Conservation (phyloP, 1,139 yeast genomes). For the Scheffersomyces titani region DNA sequence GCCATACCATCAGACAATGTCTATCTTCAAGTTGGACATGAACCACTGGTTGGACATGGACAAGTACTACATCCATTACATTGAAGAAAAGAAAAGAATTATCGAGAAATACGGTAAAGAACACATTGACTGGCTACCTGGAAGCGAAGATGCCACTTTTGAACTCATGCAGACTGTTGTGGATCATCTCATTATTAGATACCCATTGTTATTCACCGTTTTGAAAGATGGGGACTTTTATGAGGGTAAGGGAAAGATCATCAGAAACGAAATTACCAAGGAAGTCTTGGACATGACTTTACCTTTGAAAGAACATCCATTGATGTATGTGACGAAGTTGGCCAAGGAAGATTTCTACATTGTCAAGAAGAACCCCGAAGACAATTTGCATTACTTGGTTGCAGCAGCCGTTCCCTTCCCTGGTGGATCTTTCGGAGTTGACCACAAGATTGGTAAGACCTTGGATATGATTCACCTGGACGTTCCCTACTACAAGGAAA, state of each 20-base stretch:
- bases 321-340: slow-evolving; percentile 61
- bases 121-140: slow-evolving; percentile 69
- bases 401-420: slow-evolving; percentile 83
- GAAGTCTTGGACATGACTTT: slow-evolving; percentile 59
- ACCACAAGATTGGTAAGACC: slow-evolving; percentile 58
- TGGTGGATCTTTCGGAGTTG: slow-evolving; percentile 71
- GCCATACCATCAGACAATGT: slow-evolving; percentile 83
- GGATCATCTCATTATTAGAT: slow-evolving; percentile 59
- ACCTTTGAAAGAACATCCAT: slow-evolving; percentile 65
- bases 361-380: slow-evolving; percentile 53
- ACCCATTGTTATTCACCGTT: slow-evolving; percentile 61
- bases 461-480: slow-evolving; percentile 66
- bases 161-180: slow-evolving; percentile 67
- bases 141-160: slow-evolving; percentile 59
- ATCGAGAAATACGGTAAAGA: slow-evolving; percentile 59
- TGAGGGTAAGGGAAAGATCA: slow-evolving; percentile 33
- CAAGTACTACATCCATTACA: slow-evolving; percentile 66
- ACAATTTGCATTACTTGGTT: slow-evolving; percentile 61
- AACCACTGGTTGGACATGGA: slow-evolving; percentile 84
- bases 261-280: slow-evolving; percentile 61
- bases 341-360: slow-evolving; percentile 76
- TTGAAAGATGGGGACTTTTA: slow-evolving; percentile 32
- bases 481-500: slow-evolving; percentile 72
- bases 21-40: slow-evolving; percentile 65
- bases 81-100: slow-evolving; percentile 61